Evolutionary conservation across 2,329 filamentous ascomycete species (phyloP).

Genomic region (Colletotrichum sidae): DNA sequence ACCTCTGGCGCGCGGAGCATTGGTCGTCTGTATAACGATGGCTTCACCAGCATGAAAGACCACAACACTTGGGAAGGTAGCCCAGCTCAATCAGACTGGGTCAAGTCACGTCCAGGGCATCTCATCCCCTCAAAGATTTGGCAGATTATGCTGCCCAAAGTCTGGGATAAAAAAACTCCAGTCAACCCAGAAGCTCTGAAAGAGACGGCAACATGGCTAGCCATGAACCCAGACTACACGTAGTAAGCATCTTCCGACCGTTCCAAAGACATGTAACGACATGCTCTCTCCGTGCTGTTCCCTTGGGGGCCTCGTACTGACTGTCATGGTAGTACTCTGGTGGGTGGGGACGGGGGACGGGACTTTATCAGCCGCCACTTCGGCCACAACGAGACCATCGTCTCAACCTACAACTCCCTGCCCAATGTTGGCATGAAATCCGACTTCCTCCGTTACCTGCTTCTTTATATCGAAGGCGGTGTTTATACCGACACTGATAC

Average conservation of each 20-base stretch:
- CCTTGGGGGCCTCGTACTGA: background rate
- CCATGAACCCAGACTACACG: slow-evolving; percentile 30
- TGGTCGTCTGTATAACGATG: background rate
- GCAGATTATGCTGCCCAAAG: slow-evolving; percentile 34
- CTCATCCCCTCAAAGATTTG: slow-evolving; percentile 30
- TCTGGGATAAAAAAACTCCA: background rate
- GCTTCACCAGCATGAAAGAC: background rate
- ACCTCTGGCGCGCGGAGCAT: background rate
- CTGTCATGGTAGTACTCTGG: slow-evolving; percentile 37
- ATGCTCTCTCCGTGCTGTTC: too few species aligned
- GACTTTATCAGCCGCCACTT: background rate
- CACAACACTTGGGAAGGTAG: background rate
- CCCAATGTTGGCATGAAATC: slow-evolving; percentile 46
- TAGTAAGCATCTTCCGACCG: slow-evolving; percentile 26
- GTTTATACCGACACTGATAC: slow-evolving; percentile 71
- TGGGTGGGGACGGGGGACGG: slow-evolving; percentile 39
- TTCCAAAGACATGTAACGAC: background rate
- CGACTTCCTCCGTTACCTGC: slow-evolving; percentile 44
- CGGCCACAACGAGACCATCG: slow-evolving; percentile 34
- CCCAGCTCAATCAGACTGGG: background rate
- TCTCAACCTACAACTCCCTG: slow-evolving; percentile 40
- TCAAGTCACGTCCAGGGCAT: background rate
- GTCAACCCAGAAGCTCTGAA: slow-evolving; percentile 1
- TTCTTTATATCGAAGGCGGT: slow-evolving; percentile 48
- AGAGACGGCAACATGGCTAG: slow-evolving; percentile 35